These are phyloP conservation scores for Biscutella auriculata DNA, from an alignment of 441 rosid genomes.

Conservation along the genomic window DNA sequence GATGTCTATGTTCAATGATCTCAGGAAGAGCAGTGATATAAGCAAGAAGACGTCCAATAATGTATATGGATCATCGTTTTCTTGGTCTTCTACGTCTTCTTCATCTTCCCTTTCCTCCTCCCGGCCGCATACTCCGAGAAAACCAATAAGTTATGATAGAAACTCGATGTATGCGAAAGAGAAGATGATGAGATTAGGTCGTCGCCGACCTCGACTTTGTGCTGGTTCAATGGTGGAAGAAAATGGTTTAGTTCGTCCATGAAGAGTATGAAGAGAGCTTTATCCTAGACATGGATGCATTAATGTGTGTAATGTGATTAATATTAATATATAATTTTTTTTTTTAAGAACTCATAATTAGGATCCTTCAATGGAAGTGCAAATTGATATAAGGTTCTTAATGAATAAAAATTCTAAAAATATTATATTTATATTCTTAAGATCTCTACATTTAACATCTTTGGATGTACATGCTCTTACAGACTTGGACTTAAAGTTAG, in stretches of 20 bases:
- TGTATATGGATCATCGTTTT: conserved; percentile 11
- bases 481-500: too few relatives aligned
- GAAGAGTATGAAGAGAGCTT: conserved; percentile 7
- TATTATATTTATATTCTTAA: too few relatives aligned
- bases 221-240: conserved; percentile 10
- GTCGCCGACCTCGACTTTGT: conserved; percentile 18
- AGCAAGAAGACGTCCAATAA: conserved; percentile 3
- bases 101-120: conserved; percentile 24
- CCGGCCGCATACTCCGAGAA: conserved; percentile 3
- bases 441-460: too few relatives aligned
- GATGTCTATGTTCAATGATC: conserved; percentile 9
- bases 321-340: too few relatives aligned
- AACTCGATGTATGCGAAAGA: conserved; percentile 6
- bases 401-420: too few relatives aligned
- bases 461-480: too few relatives aligned
- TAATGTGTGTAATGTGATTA: too few relatives aligned
- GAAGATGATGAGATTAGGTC: conserved; percentile 7
- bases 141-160: neutral
- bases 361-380: too few relatives aligned
- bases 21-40: conserved; percentile 13
- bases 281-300: neutral
- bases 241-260: conserved; percentile 10
- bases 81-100: conserved; percentile 27
- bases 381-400: too few relatives aligned
- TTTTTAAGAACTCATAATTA: too few relatives aligned